Evolutionary conservation across 2,329 filamentous ascomycete genomes (phyloP), one percentile per base, ranked within the genome.

Genomic region (Aureobasidium sp.): DNA sequence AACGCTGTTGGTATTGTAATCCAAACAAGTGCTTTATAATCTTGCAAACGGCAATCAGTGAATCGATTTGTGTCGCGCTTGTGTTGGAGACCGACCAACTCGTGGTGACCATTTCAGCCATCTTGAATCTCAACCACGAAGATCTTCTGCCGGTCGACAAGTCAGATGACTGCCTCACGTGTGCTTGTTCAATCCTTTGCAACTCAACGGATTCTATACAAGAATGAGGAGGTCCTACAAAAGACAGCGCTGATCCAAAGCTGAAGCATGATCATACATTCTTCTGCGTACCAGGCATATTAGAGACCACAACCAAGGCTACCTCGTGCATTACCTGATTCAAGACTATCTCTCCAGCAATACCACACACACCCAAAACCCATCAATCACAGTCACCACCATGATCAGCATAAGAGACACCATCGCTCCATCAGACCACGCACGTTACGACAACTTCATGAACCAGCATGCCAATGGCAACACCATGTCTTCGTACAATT

Each of bases 151-250:
- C 20, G 34, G 34, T 9, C 7, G 3, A n/a, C 25, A 52, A 48
- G 34, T 39, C 49, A 52, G 49, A 52, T 52, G 49, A 52, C 49
- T 39, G 49, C n/a, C 22, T 52, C 49, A 52, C 49, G 34, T 52
- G 49, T 52, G 20, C 34, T 5, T 37, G 14, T 9, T n/a, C 20
- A 27, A 52, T 37, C 49, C 49, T 52, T 34, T 20, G 7, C 25
- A 25, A n/a, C 49, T 39, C 49, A 52, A 52, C 49, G 27, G 34
- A 52, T 37, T 25, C 31, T 34, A 15, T 9, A 34, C 12, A 25
- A n/a, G 2, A 14, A 20, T 27, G 34, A 14, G 6, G 7, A n/a
- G 9, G 31, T 34, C 11, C 5, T 39, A 52, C 49, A 37, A 52
- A 52, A 39, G 49, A 27, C 9, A 7, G n/a, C 17, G 8, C n/a